phyloP scores from a whole-genome alignment of 352 stramenopile genomes.

The Phytophthora sojae region DNA sequence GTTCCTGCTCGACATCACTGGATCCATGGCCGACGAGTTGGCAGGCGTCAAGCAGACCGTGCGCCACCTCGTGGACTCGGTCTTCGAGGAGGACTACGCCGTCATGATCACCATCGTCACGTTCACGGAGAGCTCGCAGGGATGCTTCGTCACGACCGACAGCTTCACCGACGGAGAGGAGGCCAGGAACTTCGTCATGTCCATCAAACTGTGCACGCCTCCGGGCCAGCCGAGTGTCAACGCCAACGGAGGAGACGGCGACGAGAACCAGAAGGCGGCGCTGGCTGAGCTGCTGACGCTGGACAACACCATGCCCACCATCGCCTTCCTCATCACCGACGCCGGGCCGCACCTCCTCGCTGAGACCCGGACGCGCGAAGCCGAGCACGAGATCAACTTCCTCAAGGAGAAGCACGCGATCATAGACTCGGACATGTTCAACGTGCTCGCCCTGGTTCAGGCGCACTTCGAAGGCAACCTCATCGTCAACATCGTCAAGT shows the following conservation, averaged over 20 bases:
- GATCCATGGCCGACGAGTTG: constrained; percentile 70
- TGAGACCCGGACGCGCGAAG: constrained; percentile 41
- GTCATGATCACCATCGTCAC: constrained; percentile 81
- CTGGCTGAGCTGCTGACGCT: constrained; percentile 60
- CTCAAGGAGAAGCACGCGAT: constrained; percentile 59
- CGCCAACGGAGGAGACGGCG: constrained; percentile 63
- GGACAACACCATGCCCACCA: constrained; percentile 58
- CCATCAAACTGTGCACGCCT: constrained; percentile 53
- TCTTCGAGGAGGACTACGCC: constrained; percentile 59
- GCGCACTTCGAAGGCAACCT: constrained; percentile 61
- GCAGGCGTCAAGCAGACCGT: constrained; percentile 67
- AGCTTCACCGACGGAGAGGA: constrained; percentile 64
- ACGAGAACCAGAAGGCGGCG: constrained; percentile 77
- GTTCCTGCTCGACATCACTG: constrained; percentile 81
- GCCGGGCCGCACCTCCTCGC: constrained; percentile 58
- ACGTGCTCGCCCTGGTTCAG: constrained; percentile 53
- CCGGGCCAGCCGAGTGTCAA: constrained; percentile 40
- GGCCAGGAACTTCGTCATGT: constrained; percentile 50
- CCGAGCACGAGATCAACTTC: constrained; percentile 48
- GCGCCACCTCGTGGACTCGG: constrained; percentile 53
- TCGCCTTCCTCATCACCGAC: constrained; percentile 78
- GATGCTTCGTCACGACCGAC: constrained; percentile 70
- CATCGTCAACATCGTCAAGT: constrained; percentile 74
- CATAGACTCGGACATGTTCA: constrained; percentile 62
- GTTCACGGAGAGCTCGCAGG: constrained; percentile 60